These are phyloP conservation scores for Penicillium bialowiezense DNA, from an alignment of 495 filamentous ascomycete species.

Conservation along the genomic window DNA sequence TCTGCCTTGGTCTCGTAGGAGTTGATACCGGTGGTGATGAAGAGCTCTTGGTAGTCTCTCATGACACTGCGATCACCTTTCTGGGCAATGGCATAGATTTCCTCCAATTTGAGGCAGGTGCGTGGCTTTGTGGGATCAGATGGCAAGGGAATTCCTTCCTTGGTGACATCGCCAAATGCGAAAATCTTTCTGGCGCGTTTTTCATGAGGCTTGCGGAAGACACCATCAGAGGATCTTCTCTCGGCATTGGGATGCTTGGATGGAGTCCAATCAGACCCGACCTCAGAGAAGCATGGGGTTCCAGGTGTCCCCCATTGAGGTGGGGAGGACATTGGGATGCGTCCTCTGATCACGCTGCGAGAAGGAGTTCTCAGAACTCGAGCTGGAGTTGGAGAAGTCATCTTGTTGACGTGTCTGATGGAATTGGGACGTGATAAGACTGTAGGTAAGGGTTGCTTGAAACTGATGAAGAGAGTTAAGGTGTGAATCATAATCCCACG, in stretches of 20 bases:
- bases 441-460: too few species aligned
- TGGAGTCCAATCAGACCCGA: neutral
- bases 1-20: neutral
- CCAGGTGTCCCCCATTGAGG: too few species aligned
- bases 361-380: too few species aligned
- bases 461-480: too few species aligned
- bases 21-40: neutral
- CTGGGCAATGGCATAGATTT: neutral
- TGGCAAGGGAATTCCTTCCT: neutral
- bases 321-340: too few species aligned
- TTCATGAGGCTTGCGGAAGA: neutral
- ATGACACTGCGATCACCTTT: neutral
- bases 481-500: too few species aligned
- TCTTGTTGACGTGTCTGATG: too few species aligned
- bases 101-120: neutral
- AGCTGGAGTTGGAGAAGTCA: too few species aligned
- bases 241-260: neutral
- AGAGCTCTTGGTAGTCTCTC: neutral
- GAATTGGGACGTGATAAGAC: too few species aligned
- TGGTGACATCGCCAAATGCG: neutral
- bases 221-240: neutral
- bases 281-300: too few species aligned
- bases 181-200: neutral
- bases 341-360: too few species aligned
- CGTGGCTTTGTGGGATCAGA: neutral